Base-by-base conservation (phyloP, 192 early-diverging fungal genomes). In the Spizellomyces sp. region DNA sequence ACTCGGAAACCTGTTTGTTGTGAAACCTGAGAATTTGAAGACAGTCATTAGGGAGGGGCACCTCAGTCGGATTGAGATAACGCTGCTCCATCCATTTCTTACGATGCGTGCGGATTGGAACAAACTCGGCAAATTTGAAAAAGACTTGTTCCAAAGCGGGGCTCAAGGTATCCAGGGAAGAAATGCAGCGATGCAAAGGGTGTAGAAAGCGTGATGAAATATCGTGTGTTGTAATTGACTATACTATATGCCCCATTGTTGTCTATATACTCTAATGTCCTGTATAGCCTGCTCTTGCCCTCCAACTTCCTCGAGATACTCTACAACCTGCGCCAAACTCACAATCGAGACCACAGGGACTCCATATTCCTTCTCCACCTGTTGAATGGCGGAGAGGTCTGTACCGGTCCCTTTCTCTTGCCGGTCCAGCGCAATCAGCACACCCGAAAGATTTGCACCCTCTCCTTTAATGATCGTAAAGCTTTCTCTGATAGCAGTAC, bases 401-500 rank as follows among this genome's bases (percentile, higher is more conserved):
- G 88, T 88, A 14, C 85, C 87, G 50, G 81, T 80, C 21, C 83
- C 87, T 61, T 83, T 76, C 83, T 99, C 98, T 73, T 94, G 91
- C 61, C 98, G 85, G 75, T 99, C 95, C 19, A 99, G 85, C 5
- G 95, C 93, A 19, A 99, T 93, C 42, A 98, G 77, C 4, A 99
- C 91, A 55, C 96, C 96, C 8, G 84, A 83, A 44, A 94, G 75
- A 17, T 84, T 68, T 15, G 94, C 96, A 8, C 89, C 89, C 45
- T 88, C 83, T 15, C 77, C 74, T 69, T 84, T 70, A 58, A 99
- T 96, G 60, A 98, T 90, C 36, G 79, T 86, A 47, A 98, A 84
- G 47, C 88, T 88, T 78, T 99, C 96, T 22, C 93, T 82, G 76
- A 99, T 96, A n/a, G 98, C 95, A 9, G 98, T 99, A 36, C 98